phyloP scores from a whole-genome alignment of 345 rosid species.

The Capsella bursapastoris region DNA sequence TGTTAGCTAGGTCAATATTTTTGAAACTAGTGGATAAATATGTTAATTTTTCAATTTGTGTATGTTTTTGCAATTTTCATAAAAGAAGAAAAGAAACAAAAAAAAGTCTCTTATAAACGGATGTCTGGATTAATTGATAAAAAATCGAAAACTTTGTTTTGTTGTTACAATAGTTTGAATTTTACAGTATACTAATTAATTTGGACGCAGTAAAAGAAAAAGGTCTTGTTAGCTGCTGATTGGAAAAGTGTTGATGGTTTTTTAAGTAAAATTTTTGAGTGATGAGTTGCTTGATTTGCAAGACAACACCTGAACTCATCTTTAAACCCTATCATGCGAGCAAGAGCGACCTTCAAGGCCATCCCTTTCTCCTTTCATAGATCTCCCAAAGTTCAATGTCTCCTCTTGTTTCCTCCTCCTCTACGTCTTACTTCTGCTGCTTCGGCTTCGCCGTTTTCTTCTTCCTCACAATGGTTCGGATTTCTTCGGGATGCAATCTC shows the following conservation, averaged over 20 bases:
- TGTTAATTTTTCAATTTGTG: no score
- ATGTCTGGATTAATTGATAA: no score
- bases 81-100: no score
- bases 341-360: conserved; percentile 29
- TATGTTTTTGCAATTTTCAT: no score
- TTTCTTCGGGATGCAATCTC: conserved; percentile 60
- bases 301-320: conserved; percentile 12
- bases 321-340: conserved; percentile 30
- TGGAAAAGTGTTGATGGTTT: background rate
- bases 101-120: no score
- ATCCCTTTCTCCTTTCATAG: conserved; percentile 22
- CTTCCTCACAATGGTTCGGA: conserved; percentile 55
- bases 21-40: no score
- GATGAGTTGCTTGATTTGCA: conserved; percentile 31
- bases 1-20: no score
- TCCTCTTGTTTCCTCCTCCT: conserved; percentile 7
- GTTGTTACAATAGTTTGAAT: no score
- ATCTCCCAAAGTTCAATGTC: conserved; percentile 14
- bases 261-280: background rate
- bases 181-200: no score
- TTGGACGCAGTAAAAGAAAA: no score
- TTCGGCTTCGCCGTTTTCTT: background rate
- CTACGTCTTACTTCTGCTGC: conserved; percentile 2
- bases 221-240: background rate
- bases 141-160: no score